Percentiles rank a stretch among this genome's conserved stretches.
These are phyloP conservation scores for Torulaspora delbrueckii DNA, from an alignment of 805 yeast genomes.

Conservation along the genomic window DNA sequence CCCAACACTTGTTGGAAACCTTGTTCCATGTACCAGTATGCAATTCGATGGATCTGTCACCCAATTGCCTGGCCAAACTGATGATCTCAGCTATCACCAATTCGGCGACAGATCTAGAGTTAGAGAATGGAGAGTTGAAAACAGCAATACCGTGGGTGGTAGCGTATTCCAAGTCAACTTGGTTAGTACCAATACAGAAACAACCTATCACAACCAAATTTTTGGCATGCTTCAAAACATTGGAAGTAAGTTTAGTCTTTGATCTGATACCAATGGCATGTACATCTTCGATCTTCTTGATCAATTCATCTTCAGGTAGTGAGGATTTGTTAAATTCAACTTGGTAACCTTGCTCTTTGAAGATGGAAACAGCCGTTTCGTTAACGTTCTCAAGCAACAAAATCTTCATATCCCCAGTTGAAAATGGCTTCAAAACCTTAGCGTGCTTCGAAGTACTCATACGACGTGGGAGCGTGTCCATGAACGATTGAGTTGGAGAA, in stretches of 20 bases:
- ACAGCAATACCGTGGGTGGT: constrained; percentile 93
- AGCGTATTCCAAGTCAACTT: constrained; percentile 88
- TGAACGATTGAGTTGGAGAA: constrained; percentile 71
- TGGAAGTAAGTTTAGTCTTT: constrained; percentile 81
- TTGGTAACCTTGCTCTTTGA: constrained; percentile 89
- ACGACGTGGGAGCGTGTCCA: constrained; percentile 46
- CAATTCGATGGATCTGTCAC: constrained; percentile 93
- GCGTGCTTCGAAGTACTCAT: constrained; percentile 44
- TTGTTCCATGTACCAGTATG: constrained; percentile 98
- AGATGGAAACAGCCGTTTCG: constrained; percentile 81
- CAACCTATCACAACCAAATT: constrained; percentile 90
- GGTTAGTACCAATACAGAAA: constrained; percentile 99
- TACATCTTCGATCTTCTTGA: constrained; percentile 86
- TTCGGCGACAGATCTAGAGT: constrained; percentile 98
- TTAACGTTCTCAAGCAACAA: constrained; percentile 89
- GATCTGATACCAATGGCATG: constrained; percentile 98
- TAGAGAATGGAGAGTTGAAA: constrained; percentile 97
- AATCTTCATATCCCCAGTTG: constrained; percentile 92
- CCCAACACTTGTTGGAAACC: constrained; percentile 94
- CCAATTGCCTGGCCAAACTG: constrained; percentile 89
- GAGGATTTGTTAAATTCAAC: constrained; percentile 90
- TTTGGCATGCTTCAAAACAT: constrained; percentile 77
- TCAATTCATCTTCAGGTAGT: constrained; percentile 85
- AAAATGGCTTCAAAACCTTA: constrained; percentile 86
- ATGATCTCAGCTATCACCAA: constrained; percentile 93